Percentiles rank a stretch among this genome's conserved stretches.
Conservation (phyloP, 2,329 filamentous ascomycete species). For the Penicillium olsonii region DNA sequence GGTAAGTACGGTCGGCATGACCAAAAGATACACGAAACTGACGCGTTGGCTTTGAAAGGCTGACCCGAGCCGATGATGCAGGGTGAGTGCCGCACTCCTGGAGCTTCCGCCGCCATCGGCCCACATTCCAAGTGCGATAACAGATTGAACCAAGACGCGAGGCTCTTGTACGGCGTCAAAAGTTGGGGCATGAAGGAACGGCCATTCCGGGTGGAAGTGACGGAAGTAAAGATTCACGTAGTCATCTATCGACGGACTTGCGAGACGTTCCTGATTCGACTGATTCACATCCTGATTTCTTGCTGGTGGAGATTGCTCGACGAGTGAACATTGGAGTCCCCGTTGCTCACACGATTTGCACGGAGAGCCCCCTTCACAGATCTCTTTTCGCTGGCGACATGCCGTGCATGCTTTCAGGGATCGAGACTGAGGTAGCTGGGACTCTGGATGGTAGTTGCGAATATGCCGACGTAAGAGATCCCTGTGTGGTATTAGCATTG, state of each 20-base stretch:
- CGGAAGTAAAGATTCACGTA: constrained; percentile 29
- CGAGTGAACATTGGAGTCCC: not conserved
- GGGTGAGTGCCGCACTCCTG: constrained; percentile 17
- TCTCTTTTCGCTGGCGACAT: constrained; percentile 19
- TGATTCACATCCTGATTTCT: not conserved
- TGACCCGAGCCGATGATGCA: constrained; percentile 22
- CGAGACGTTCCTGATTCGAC: not conserved
- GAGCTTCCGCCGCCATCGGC: constrained; percentile 20
- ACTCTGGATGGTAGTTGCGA: constrained; percentile 16
- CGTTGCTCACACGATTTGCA: constrained; percentile 17
- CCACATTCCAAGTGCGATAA: constrained; percentile 29
- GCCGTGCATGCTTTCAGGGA: constrained; percentile 15
- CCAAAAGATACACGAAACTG: not conserved
- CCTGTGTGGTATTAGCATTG: constrained; percentile 9
- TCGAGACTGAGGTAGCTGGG: constrained; percentile 12
- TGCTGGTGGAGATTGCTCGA: not conserved
- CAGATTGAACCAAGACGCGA: constrained; percentile 28
- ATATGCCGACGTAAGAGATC: constrained; percentile 26
- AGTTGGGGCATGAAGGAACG: constrained; percentile 25
- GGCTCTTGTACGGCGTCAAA: constrained; percentile 25
- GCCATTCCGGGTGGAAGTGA: constrained; percentile 29
- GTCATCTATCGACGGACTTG: constrained; percentile 2
- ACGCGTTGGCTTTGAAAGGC: constrained; percentile 14
- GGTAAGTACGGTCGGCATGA: not conserved
- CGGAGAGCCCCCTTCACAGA: constrained; percentile 16